phyloP scores from a whole-genome alignment of 2,329 filamentous ascomycete species.

The Diplocarpon mali region DNA sequence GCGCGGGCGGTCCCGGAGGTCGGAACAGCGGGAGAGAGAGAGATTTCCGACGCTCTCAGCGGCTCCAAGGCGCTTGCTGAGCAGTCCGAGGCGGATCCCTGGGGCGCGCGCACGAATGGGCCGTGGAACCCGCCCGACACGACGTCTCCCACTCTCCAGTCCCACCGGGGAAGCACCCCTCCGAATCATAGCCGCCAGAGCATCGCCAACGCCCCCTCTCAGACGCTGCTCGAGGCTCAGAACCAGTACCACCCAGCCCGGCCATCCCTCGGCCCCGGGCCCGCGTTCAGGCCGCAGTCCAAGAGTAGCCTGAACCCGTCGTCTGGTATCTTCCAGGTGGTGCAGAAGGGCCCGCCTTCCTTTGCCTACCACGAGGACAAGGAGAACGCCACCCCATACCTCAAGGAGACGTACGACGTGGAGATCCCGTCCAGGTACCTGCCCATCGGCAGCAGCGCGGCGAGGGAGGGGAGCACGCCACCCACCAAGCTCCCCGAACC shows the following conservation, averaged over 20 bases:
- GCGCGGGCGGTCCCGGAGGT: conserved; percentile 17
- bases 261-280: conserved; percentile 34
- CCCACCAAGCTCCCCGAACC: conserved; percentile 42
- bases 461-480: conserved; percentile 45
- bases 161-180: conserved; percentile 41
- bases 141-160: conserved; percentile 33
- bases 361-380: conserved; percentile 24
- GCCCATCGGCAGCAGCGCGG: conserved; percentile 33
- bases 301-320: conserved; percentile 36
- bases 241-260: conserved; percentile 32
- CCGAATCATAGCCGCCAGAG: conserved; percentile 44
- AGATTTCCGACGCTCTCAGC: conserved; percentile 42
- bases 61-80: conserved; percentile 60
- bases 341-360: conserved; percentile 16
- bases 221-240: conserved; percentile 32
- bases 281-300: conserved; percentile 27
- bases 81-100: conserved; percentile 57
- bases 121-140: conserved; percentile 48
- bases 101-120: conserved; percentile 38
- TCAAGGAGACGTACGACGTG: conserved; percentile 19
- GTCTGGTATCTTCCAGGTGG: conserved; percentile 32
- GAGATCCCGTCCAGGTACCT: conserved; percentile 30
- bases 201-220: conserved; percentile 29
- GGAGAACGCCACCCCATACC: conserved; percentile 21
- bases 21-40: conserved; percentile 28